Evolutionary conservation across 108 stramenopile species (phyloP), one percentile per base, ranked within the genome.

Genomic region (Skeletonema marinoi): DNA sequence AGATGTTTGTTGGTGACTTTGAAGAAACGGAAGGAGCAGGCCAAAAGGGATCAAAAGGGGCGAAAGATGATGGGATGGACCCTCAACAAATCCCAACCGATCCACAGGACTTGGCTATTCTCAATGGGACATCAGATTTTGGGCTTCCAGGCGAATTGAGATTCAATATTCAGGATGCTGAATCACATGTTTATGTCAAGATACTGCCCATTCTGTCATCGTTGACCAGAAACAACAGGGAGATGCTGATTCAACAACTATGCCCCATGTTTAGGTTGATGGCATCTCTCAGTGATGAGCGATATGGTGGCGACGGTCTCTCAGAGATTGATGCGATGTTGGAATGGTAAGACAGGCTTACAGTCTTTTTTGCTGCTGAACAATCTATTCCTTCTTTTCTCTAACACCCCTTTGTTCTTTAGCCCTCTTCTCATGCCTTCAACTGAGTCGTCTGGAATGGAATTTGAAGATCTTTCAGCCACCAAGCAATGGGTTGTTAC

Each of bases 261-360:
- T 75, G 74, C 14, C 83, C 86, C 17, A 67, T 84, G 68, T 77
- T 86, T 32, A 54, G 83, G 0, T 54, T 86, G 30, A 77, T 84
- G 60, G 74, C 80, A 25, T 59, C 76, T 12, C 44, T 80, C n/a
- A 58, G 58, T 17, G 86, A 82, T 60, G 50, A 32, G 8, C 33
- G 84, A 32, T 80, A 71, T 41, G 84, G 84, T 13, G 84, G 84
- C 0, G 11, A n/a, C 44, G 81, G 79, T 16, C 31, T 82, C 1
- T 39, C 38, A 0, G 85, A 85, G 42, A 68, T 86, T n/a, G 83
- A 86, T 69, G 83, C 81, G 19, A 68, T 86, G 41, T 42, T 86
- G 1, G 79, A 73, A 25, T 73, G 44, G 44, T 46, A 16, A 16
- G 39, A 0, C 0, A 9, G 44, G 14, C 44, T 46, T 46, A n/a